Evolutionary conservation across 2,329 filamentous ascomycete species (phyloP), one percentile per base, ranked within the genome.

Genomic region (Colletotrichum sp.): DNA sequence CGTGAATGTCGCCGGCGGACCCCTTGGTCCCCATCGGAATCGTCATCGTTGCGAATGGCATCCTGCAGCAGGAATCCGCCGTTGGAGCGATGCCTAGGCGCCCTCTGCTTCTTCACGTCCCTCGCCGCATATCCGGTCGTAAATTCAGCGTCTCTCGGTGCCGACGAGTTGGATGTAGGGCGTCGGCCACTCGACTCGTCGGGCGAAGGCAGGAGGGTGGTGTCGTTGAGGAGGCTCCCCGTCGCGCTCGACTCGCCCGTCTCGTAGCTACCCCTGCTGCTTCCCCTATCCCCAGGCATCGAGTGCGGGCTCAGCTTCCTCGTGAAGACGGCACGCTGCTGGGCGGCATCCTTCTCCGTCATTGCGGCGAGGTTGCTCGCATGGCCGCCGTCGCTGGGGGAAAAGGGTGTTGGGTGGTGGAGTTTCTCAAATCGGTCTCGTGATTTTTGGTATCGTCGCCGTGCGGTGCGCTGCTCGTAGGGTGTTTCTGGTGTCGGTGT

Each of bases 61-160:
- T 89, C 88, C 34, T 87, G 83, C 16, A 91, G 84, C 68, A 91
- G 84, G 78, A 92, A 92, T 9, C 87, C 88, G 63, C 89, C 88
- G 77, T 84, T 86, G 7, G 88, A 84, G 18, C 88, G 85, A 34
- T 85, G 83, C 79, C 86, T 90, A 69, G 87, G 83, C 57, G 69
- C 71, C 75, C 71, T 73, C 77, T 76, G 73, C 64, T 63, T 75
- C 63, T 13, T 78, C 81, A 67, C 79, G 78, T 69, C 78, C 76
- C 34, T 81, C 77, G 24, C 74, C 24, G 26, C 36, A 60, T 52
- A 32, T 68, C 71, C 75, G 43, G 55, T 75, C 79, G 81, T 71
- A 71, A 78, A 43, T 76, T 81, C 61, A 78, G 78, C 16, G 67
- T 75, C 69, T 80, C 80, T 69, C 14, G 57, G 75, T 18, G 26